Base-by-base conservation (phyloP, 768 basidiomycete genomes). In the Melanogaster broomeanus region DNA sequence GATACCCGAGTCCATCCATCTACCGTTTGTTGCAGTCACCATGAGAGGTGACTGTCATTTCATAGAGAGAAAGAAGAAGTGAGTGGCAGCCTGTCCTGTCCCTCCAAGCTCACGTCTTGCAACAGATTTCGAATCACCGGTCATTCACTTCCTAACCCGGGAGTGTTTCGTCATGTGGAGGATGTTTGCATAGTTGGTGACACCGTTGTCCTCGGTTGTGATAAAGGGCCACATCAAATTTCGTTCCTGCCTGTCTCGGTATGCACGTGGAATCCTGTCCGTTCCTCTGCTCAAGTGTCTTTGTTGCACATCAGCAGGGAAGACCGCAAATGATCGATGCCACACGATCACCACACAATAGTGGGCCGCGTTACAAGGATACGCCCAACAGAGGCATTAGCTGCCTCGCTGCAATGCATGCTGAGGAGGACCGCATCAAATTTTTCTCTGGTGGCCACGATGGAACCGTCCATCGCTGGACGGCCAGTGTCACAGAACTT, bases 371-470 rank as follows among this genome's bases (percentile, higher is more conserved):
- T 52, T 56, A 62, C 54, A 56, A 58, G 51, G 55, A 53, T 59
- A 56, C 38, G 42, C 45, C 45, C 47, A 64, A 46, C 57, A 63
- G 57, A 61, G 74, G 76, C 42, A 67, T 80, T 27, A 76, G 65
- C 48, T 73, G 75, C 62, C 73, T 81, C 56, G 71, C 75, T 51
- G 65, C 74, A 38, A 64, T 71, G 49, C 66, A 60, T 51, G 60
- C 61, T 38, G 48, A 64, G 42, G 52, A 48, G 52, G 64, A 61
- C 55, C 57, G 61, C 51, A 51, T 68, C 60, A 65, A 61, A 59
- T 81, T 82, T 63, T 69, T 80, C 49, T 74, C 78, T 31, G 79
- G 78, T 46, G 78, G 76, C 25, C 68, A 74, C 57, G 77, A 81
- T 64, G 74, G 76, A 60, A 61, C 60, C 40, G 63, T 78, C 35